phyloP scores from a whole-genome alignment of 2,329 filamentous ascomycete species.

The Pyrenophora tritici-repentis region DNA sequence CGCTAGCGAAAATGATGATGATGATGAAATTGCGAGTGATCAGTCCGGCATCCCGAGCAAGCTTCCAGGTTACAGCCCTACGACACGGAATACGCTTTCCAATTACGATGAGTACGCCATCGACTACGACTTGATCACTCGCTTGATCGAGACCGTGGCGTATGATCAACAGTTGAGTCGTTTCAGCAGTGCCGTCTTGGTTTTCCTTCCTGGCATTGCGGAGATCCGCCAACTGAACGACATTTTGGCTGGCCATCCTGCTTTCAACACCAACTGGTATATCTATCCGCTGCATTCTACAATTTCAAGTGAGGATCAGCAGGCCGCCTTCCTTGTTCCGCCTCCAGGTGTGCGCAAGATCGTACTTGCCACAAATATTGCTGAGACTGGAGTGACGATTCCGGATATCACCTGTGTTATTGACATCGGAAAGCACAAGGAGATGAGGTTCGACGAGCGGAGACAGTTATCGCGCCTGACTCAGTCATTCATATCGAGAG shows the following conservation, averaged over 20 bases:
- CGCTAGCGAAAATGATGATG: constrained; percentile 53
- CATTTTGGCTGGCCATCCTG: constrained; percentile 75
- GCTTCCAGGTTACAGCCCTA: constrained; percentile 73
- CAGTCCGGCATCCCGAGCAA: constrained; percentile 65
- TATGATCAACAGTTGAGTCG: constrained; percentile 66
- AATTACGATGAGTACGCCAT: constrained; percentile 90
- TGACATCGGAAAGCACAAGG: constrained; percentile 94
- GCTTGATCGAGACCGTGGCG: constrained; percentile 77
- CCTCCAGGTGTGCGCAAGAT: constrained; percentile 86
- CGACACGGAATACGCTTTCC: constrained; percentile 74
- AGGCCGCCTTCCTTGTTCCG: constrained; percentile 86
- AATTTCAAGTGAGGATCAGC: constrained; percentile 95
- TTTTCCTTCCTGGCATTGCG: constrained; percentile 92
- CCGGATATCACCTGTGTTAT: constrained; percentile 97
- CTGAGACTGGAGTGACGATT: constrained; percentile 97
- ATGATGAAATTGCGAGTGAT: constrained; percentile 55
- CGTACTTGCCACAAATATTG: constrained; percentile 96
- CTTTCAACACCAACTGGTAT: constrained; percentile 78
- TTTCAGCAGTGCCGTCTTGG: constrained; percentile 89
- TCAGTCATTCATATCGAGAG: constrained; percentile 92
- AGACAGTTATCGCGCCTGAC: constrained; percentile 88
- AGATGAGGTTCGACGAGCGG: constrained; percentile 95
- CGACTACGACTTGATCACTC: constrained; percentile 83
- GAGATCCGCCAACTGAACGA: constrained; percentile 91
- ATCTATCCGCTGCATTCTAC: constrained; percentile 91